phyloP scores from a whole-genome alignment of 176 grass and related monocot genomes.

The Cenchrus purpureus region DNA sequence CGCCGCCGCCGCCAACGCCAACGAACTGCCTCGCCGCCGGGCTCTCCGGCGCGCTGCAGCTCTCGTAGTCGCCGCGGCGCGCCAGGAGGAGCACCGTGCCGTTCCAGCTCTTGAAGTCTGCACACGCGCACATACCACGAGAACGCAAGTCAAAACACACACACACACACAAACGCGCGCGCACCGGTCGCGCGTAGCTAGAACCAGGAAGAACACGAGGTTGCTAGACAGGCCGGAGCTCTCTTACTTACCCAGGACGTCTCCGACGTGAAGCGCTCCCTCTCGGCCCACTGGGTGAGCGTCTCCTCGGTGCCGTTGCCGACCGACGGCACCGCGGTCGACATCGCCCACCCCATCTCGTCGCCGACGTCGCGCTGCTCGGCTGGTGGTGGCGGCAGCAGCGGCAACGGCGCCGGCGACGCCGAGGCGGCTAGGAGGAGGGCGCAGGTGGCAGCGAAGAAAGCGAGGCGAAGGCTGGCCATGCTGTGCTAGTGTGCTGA shows the following conservation, averaged over 20 bases:
- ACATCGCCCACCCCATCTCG: constrained; percentile 8
- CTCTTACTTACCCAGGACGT: constrained; percentile 45
- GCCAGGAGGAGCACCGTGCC: not conserved
- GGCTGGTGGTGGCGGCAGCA: not conserved
- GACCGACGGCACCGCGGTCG: not conserved
- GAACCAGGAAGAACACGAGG: not conserved
- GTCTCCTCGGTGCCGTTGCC: not conserved
- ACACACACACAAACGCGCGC: too few relatives aligned
- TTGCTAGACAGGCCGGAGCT: not conserved
- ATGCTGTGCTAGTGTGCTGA: not conserved
- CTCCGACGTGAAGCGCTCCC: constrained; percentile 49
- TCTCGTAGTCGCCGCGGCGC: not conserved
- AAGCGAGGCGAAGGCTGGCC: too few relatives aligned
- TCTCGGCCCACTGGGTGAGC: constrained; percentile 46
- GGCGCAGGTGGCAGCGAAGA: constrained; percentile 10
- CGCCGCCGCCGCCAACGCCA: not conserved
- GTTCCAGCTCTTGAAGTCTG: not conserved
- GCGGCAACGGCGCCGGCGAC: not conserved
- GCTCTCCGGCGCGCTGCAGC: not conserved
- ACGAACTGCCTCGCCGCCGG: not conserved
- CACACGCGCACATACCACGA: too few relatives aligned
- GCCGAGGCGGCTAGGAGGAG: constrained; percentile 19
- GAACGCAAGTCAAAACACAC: too few relatives aligned
- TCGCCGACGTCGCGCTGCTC: constrained; percentile 44
- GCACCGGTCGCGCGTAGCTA: too few relatives aligned